phyloP scores from a whole-genome alignment of 306 rosid genomes.

The Vigna trinervia region DNA sequence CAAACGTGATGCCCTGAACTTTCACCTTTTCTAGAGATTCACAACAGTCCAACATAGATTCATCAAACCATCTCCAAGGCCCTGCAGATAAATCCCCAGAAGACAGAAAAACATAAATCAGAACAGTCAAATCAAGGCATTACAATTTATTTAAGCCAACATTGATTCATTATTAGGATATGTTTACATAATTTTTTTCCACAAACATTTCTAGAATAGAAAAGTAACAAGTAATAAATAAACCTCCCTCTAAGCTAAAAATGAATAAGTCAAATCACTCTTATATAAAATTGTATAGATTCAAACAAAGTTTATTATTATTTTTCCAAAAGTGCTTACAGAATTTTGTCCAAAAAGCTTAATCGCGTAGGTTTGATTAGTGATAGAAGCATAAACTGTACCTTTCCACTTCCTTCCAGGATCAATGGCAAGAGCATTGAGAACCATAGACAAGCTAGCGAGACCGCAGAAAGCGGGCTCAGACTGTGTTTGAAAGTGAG shows the following conservation, averaged over 20 bases:
- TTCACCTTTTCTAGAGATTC: slow-evolving; percentile 86
- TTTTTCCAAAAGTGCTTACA: too few species aligned
- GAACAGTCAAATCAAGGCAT: not conserved
- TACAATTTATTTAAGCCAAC: too few species aligned
- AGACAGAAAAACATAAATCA: not conserved
- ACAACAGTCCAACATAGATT: slow-evolving; percentile 95
- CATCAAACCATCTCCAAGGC: slow-evolving; percentile 99
- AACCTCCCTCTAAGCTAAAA: too few species aligned
- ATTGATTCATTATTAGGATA: not conserved
- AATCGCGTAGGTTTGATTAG: too few species aligned
- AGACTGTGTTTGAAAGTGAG: slow-evolving; percentile 88
- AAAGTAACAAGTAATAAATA: too few species aligned
- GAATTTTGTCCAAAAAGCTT: too few species aligned
- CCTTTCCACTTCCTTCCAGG: slow-evolving; percentile 99
- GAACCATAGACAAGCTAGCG: slow-evolving; percentile 91
- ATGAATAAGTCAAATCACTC: too few species aligned
- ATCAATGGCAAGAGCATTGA: slow-evolving; percentile 94
- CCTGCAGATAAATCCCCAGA: slow-evolving; percentile 53
- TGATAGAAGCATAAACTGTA: slow-evolving; percentile 9
- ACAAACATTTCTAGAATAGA: too few species aligned
- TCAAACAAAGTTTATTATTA: too few species aligned
- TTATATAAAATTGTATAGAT: too few species aligned
- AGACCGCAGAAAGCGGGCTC: slow-evolving; percentile 96
- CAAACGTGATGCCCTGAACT: slow-evolving; percentile 85
- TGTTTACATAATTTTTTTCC: too few species aligned